Evolutionary conservation across 2,329 filamentous ascomycete genomes (phyloP), one percentile per base, ranked within the genome.

Genomic region (Alternaria gansuensis): DNA sequence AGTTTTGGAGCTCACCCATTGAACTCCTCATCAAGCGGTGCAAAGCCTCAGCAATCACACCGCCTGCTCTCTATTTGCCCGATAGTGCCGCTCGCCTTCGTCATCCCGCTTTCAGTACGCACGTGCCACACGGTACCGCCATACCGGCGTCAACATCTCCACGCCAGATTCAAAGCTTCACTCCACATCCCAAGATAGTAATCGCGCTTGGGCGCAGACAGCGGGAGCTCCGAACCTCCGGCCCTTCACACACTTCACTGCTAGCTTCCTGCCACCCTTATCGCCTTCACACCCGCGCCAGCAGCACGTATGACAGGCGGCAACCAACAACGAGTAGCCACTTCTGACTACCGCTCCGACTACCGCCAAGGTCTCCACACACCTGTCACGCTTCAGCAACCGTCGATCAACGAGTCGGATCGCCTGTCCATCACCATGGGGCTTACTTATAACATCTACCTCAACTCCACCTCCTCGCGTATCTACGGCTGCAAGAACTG

Each of bases 401-500:
- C 46, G 33, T 56, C 54, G 3, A 52, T 46, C 26, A 40, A 31
- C 44, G 36, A 41, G 23, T 55, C 51, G n/a, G 58, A 54, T 28
- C 53, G 46, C 45, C 51, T 59, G 11, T 43, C 44, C n/a, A 56
- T 62, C 59, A 63, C 37, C 46, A 97, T 97, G 93, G 93, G 93
- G 67, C 88, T 97, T 69, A 84, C 89, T 60, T 97, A 97, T 83
- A 97, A 97, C 81, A 88, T 91, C 61, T 97, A 97, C 78, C 88
- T 97, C 66, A 91, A 88, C 78, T 90, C 97, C 66, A 91, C 88
- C 78, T 90, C 90, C 75, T 87, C 84, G 79, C 91, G 91, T 80
- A 94, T 97, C 75, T 96, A 95, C 78, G 93, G 92, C 66, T 97
- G 77, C 86, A 94, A 94, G 82, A 86, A 86, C 72, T 99, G 95